Evolutionary conservation across 306 rosid species (phyloP), one percentile per base, ranked within the genome.

Genomic region (Sicyos baderoa): DNA sequence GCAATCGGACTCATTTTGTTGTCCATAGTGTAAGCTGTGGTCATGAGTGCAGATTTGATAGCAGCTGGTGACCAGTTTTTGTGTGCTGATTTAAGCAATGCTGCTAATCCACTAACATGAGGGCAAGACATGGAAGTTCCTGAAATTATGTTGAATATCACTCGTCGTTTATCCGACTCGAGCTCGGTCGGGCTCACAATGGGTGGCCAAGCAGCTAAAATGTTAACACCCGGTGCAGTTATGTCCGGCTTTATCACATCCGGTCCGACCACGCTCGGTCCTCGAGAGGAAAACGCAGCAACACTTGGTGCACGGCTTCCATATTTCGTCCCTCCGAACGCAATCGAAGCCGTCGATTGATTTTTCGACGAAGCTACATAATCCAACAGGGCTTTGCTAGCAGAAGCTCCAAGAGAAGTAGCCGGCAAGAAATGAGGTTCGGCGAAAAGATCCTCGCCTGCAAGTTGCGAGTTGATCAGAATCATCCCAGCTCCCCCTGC

Each of bases 121-220:
- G 92, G 90, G 45, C 96, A 89, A 35, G 96, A 86, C 96, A 89
- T 89, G 44, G 96, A 89, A 37, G 96, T 86, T 17, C 96, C 92
- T n/a, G 96, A 89, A 19, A 83, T 50, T 11, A 89, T 81, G 71
- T 89, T 86, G 49, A 83, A 89, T 0, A 78, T 19, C 1, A 76
- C 85, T 18, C 72, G 82, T 75, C 92, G 83, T 67, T 81, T 83
- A 76, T 89, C 90, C 54, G 71, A 77, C 29, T 44, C 67, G 64
- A 80, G 70, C 55, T 37, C 11, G 58, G 78, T 81, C 42, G 92
- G 91, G 70, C 87, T 81, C 25, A 42, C 68, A 29, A 67, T 77
- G 45, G 84, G 56, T 3, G 96, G 88, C 92, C 96, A 89, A 52
- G 96, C 83, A 49, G 96, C 96, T 52, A 89, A 54, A 53, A 89